phyloP scores from a whole-genome alignment of 257 asterid species.

The Asclepias syriaca region DNA sequence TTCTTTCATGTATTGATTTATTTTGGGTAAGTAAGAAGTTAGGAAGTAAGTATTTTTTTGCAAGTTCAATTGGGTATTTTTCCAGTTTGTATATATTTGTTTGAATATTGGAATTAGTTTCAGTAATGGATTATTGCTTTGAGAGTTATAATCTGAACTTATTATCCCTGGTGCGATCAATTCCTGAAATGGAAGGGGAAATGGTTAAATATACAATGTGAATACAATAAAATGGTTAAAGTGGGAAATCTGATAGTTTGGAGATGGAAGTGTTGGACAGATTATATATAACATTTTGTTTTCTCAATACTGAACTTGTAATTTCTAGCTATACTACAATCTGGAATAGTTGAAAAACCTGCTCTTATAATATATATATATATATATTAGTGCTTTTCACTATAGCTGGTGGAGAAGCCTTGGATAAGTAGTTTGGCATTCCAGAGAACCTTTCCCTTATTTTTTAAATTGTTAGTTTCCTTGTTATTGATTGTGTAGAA shows the following conservation, averaged over 20 bases:
- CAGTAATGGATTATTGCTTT: not conserved
- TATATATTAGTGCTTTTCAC: not conserved
- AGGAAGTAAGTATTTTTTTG: not conserved
- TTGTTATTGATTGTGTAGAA: not conserved
- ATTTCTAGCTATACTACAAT: not conserved
- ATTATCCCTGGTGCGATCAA: not conserved
- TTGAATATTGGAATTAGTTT: not conserved
- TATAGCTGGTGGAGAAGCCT: not conserved
- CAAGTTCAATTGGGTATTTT: not conserved
- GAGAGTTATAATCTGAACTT: not conserved
- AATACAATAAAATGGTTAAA: not conserved
- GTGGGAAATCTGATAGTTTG: too few species aligned
- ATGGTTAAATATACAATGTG: not conserved
- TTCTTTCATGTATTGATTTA: not conserved
- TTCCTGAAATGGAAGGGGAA: not conserved
- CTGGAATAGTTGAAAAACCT: not conserved
- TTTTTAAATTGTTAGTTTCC: not conserved
- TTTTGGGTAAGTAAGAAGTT: not conserved
- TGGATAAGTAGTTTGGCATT: not conserved
- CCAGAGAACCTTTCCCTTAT: not conserved
- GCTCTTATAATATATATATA: too few species aligned
- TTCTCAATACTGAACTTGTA: not conserved
- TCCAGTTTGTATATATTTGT: not conserved
- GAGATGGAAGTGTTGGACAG: not conserved
- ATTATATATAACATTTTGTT: not conserved